Base-by-base conservation (phyloP, 2,329 filamentous ascomycete species). In the Pseudogymnoascus sp. region DNA sequence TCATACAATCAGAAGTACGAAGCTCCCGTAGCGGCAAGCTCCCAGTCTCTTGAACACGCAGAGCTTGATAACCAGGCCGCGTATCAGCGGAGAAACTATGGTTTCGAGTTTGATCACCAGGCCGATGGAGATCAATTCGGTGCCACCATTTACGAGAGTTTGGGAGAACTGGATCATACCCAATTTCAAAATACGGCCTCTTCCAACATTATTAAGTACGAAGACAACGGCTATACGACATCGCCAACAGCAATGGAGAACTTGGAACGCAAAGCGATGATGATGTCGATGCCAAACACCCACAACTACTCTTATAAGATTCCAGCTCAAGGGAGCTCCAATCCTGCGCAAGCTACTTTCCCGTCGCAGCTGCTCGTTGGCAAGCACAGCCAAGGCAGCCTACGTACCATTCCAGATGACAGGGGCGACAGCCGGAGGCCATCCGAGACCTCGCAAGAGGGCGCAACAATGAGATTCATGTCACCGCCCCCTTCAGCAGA, bases 401-500 rank as follows among this genome's bases (percentile, higher is more conserved):
- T 53, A 1, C 37, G 34, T 21, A 23, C 38, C 4, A 62, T 44
- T 14, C 34, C 60, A 60, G 37, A 28, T 10, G 59, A 60, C 3
- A 60, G 16, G 11, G 31, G 4, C 12, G 59, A 23, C 11, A 5
- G 4, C 4, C 18, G 34, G 25, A 60, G 23, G 31, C n/a, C 4
- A 40, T 37, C 37, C 3, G 60, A 18, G 46, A 18, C 61, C 16
- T 21, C 28, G 7, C 61, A 46, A 23, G 61, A 59, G 1, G 42
- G 37, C 1, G 31, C 25, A n/a, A 46, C 42, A 1, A 46, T 56
- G 63, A 62, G 60, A 18, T 62, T 64, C 42, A 64, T 62, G 63
- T 62, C 42, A 2, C 62, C 62, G 44, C 63, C 63, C 5, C 63
- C 63, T 56, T 36, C 63, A 18, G 42, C 63, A 40, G 60, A 64